phyloP scores from a whole-genome alignment of 164 flowering plant genomes.

The Malania oleifera region DNA sequence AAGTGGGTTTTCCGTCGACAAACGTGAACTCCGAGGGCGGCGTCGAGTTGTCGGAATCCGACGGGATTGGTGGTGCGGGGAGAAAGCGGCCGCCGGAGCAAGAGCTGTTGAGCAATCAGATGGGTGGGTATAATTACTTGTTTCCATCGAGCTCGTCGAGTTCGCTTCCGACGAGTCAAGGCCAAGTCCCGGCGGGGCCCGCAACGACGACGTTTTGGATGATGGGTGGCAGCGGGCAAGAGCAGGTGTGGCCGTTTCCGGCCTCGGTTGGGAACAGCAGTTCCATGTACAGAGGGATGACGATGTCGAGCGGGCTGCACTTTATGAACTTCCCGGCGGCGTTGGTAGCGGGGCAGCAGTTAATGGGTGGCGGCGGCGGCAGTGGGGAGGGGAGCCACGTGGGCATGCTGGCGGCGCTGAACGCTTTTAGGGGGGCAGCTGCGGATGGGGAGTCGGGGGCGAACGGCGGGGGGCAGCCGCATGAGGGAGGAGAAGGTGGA shows the following conservation, averaged over 20 bases:
- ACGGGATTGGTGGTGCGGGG: constrained; percentile 6
- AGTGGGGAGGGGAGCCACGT: constrained; percentile 27
- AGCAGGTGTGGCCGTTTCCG: constrained; percentile 55
- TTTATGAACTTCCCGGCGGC: constrained; percentile 67
- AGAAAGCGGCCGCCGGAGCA: constrained; percentile 26
- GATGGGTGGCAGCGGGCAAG: constrained; percentile 27
- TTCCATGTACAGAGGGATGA: constrained; percentile 41
- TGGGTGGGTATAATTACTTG: constrained; percentile 25
- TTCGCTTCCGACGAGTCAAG: constrained; percentile 25
- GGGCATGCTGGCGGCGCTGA: constrained; percentile 38
- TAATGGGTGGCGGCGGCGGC: constrained; percentile 17
- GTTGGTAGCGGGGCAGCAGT: constrained; percentile 25
- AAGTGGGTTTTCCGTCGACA: constrained; percentile 4
- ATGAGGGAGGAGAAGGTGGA: no score
- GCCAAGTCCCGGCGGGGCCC: constrained; percentile 28
- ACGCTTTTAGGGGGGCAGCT: constrained; percentile 25
- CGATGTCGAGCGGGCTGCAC: constrained; percentile 54
- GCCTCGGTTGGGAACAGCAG: constrained; percentile 21
- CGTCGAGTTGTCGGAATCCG: neutral
- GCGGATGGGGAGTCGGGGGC: constrained; percentile 8
- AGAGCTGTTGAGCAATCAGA: constrained; percentile 18
- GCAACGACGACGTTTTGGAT: constrained; percentile 32
- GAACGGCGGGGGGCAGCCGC: constrained; percentile 5
- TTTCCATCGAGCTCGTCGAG: constrained; percentile 23
- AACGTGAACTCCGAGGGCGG: constrained; percentile 6